Percentiles rank a stretch among this genome's conserved stretches.
Conservation (phyloP, 176 grass and related monocot species). For the Panicum miliaceum region DNA sequence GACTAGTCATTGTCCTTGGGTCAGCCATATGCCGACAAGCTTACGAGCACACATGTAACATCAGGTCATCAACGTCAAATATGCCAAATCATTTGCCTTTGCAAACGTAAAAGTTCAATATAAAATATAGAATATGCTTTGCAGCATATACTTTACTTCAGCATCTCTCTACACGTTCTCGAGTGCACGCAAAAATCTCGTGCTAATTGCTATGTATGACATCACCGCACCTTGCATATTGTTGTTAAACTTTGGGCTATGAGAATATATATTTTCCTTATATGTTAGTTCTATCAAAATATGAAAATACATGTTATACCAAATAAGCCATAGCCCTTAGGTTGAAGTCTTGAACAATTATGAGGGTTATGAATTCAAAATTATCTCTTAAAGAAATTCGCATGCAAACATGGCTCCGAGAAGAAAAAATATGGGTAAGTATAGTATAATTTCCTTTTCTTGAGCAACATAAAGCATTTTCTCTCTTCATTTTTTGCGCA, state of each 20-base stretch:
- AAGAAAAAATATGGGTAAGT: too few species aligned
- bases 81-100: not conserved
- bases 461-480: not conserved
- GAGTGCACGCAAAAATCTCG: not conserved
- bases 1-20: not conserved
- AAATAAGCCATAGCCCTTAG: too few species aligned
- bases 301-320: too few species aligned
- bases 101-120: not conserved
- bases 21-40: not conserved
- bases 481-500: too few species aligned
- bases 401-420: too few species aligned
- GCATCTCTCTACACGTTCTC: not conserved
- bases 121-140: slow-evolving; percentile 14
- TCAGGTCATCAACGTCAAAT: not conserved
- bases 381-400: not conserved
- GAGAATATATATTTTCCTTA: not conserved
- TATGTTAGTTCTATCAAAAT: too few species aligned
- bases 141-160: not conserved
- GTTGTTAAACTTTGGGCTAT: not conserved
- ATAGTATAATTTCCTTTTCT: not conserved
- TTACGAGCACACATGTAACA: not conserved
- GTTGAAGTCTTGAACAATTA: too few species aligned
- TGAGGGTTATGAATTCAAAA: too few species aligned
- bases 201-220: not conserved
- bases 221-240: not conserved